Evolutionary conservation across 805 yeast species (phyloP).

Genomic region (Myxozyma neglecta): DNA sequence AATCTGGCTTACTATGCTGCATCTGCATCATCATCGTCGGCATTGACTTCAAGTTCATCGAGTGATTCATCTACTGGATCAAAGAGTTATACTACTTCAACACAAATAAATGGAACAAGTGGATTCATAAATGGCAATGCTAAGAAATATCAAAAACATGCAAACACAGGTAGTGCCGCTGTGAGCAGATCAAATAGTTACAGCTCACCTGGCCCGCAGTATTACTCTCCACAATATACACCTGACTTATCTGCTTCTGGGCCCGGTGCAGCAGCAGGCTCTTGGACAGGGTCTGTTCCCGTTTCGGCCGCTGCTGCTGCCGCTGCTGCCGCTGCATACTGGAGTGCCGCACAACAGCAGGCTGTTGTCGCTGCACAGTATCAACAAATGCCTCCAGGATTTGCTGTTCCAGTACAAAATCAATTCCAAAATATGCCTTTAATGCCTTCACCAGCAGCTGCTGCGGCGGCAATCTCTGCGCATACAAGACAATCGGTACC

Average conservation of each 20-base stretch:
- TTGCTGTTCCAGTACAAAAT: slow-evolving; percentile 7
- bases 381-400: slow-evolving; percentile 1
- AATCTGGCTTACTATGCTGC: slow-evolving; percentile 6
- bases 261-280: not conserved
- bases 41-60: slow-evolving; percentile 13
- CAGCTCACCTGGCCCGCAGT: not conserved
- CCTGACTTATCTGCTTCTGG: not conserved
- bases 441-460: slow-evolving; percentile 4
- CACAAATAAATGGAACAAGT: not conserved
- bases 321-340: slow-evolving; percentile 12
- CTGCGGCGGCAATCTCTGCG: slow-evolving; percentile 4
- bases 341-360: slow-evolving; percentile 7
- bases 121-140: not conserved
- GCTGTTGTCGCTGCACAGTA: not conserved
- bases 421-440: slow-evolving; percentile 12
- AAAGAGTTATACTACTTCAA: not conserved
- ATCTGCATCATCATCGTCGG: not conserved
- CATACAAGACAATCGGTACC: slow-evolving; percentile 4
- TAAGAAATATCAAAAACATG: not conserved
- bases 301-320: slow-evolving; percentile 1
- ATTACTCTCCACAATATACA: slow-evolving; percentile 6
- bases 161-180: not conserved
- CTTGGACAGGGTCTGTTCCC: not conserved
- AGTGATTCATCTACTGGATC: slow-evolving; percentile 11
- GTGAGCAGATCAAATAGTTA: not conserved